A percentile compares a stretch with the other conserved stretches of the same genome.
phyloP scores from a whole-genome alignment of 2,329 filamentous ascomycete species.

The Ophiocordyceps sinensis region DNA sequence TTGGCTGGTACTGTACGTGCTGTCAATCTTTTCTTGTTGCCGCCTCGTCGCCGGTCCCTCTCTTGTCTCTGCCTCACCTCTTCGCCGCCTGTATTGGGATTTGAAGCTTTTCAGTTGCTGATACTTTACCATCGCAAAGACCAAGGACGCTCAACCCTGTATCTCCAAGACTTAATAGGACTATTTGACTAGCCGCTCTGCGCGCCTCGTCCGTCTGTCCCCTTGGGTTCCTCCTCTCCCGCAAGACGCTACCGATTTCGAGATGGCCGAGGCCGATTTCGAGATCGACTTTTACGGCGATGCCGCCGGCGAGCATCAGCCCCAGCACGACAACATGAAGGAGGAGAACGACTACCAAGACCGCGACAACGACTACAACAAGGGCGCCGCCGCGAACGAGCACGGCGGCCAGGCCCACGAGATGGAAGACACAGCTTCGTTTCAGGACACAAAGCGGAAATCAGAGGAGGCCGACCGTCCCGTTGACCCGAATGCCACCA shows the following conservation, averaged over 20 bases:
- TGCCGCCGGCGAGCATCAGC: constrained; percentile 29
- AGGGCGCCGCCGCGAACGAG: constrained; percentile 17
- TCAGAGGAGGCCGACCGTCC: constrained; percentile 42
- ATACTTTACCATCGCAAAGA: constrained; percentile 2
- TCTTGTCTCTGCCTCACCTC: neutral
- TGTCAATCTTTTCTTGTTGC: constrained; percentile 20
- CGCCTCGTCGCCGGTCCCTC: neutral
- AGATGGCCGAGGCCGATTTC: constrained; percentile 57
- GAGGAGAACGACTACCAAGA: constrained; percentile 21
- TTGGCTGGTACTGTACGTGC: constrained; percentile 39
- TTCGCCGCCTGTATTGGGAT: constrained; percentile 7
- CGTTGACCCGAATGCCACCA: constrained; percentile 44
- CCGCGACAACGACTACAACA: constrained; percentile 20
- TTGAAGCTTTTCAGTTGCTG: constrained; percentile 5
- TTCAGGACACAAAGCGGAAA: constrained; percentile 45
- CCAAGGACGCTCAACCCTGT: constrained; percentile 2
- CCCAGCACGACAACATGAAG: constrained; percentile 16
- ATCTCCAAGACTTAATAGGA: constrained; percentile 5
- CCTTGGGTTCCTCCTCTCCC: constrained; percentile 2
- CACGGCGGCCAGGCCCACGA: constrained; percentile 9
- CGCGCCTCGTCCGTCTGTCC: neutral
- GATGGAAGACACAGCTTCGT: constrained; percentile 8
- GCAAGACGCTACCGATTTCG: constrained; percentile 4
- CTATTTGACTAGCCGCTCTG: constrained; percentile 2
- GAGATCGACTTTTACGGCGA: constrained; percentile 62